phyloP scores from a whole-genome alignment of 2,329 filamentous ascomycete genomes.

The Trichoderma asperellum region DNA sequence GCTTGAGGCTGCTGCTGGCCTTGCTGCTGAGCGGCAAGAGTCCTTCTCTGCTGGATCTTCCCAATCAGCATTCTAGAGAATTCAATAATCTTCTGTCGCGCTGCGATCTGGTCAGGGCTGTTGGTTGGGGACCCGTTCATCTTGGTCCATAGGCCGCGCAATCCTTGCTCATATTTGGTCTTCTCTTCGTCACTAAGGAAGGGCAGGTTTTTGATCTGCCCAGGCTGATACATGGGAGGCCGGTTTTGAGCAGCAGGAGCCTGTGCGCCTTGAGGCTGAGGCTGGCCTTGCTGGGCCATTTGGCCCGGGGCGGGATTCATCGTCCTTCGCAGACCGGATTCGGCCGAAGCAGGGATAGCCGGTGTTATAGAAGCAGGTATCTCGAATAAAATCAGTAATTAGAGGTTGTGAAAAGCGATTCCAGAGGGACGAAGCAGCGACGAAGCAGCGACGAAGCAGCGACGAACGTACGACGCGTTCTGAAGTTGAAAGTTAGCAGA shows the following conservation, averaged over 20 bases:
- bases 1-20: slow-evolving; percentile 35
- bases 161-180: slow-evolving; percentile 60
- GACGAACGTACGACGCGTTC: slow-evolving; percentile 12
- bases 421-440: not conserved
- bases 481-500: slow-evolving; percentile 8
- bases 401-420: too few relatives aligned
- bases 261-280: slow-evolving; percentile 35
- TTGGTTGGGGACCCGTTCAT: slow-evolving; percentile 54
- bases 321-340: not conserved
- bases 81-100: slow-evolving; percentile 61
- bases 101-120: slow-evolving; percentile 53
- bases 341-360: not conserved
- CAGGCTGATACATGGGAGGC: slow-evolving; percentile 54
- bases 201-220: slow-evolving; percentile 55
- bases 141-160: slow-evolving; percentile 58
- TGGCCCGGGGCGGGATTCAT: slow-evolving; percentile 38
- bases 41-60: slow-evolving; percentile 53
- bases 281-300: slow-evolving; percentile 35
- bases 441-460: not conserved
- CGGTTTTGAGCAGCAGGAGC: slow-evolving; percentile 36
- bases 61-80: slow-evolving; percentile 61
- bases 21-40: slow-evolving; percentile 43
- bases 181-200: slow-evolving; percentile 60
- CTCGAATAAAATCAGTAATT: not conserved
- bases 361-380: not conserved